phyloP scores from a whole-genome alignment of 768 basidiomycete species.

The Leccinum longicurvipes region DNA sequence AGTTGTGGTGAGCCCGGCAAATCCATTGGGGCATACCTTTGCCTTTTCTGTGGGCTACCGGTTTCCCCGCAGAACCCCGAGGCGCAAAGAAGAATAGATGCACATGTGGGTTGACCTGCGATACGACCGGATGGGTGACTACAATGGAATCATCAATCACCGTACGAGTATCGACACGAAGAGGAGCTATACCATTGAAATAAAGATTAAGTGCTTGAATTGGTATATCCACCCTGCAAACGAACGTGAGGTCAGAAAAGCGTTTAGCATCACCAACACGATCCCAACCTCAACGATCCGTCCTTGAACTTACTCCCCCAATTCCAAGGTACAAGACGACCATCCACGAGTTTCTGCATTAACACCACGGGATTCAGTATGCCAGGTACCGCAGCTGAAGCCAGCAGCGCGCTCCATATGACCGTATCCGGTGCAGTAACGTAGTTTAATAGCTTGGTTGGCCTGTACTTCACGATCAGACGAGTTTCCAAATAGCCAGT shows the following conservation, averaged over 20 bases:
- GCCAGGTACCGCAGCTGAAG: constrained; percentile 93
- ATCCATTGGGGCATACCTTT: constrained; percentile 51
- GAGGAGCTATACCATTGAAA: constrained; percentile 61
- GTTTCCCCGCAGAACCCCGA: constrained; percentile 83
- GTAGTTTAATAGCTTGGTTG: constrained; percentile 94
- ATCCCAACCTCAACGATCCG: constrained; percentile 72
- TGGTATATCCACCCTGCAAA: constrained; percentile 85
- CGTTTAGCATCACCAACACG: neutral
- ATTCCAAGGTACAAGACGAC: constrained; percentile 84
- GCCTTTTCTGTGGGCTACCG: constrained; percentile 90
- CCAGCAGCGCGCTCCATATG: constrained; percentile 77
- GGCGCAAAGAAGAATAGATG: constrained; percentile 96
- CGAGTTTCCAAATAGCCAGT: neutral
- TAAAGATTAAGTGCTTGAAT: constrained; percentile 84
- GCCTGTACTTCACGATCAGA: constrained; percentile 43
- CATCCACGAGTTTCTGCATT: constrained; percentile 86
- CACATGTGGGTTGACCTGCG: constrained; percentile 89
- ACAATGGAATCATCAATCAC: constrained; percentile 1
- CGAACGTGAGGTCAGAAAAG: neutral
- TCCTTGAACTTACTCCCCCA: constrained; percentile 95
- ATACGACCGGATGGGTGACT: constrained; percentile 93
- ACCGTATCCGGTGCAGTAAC: constrained; percentile 92
- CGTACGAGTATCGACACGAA: neutral
- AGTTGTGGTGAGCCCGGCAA: neutral
- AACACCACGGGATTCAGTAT: constrained; percentile 94